These are phyloP conservation scores for Stipa capillata DNA, from an alignment of 176 grass and related monocot species.

Conservation along the genomic window DNA sequence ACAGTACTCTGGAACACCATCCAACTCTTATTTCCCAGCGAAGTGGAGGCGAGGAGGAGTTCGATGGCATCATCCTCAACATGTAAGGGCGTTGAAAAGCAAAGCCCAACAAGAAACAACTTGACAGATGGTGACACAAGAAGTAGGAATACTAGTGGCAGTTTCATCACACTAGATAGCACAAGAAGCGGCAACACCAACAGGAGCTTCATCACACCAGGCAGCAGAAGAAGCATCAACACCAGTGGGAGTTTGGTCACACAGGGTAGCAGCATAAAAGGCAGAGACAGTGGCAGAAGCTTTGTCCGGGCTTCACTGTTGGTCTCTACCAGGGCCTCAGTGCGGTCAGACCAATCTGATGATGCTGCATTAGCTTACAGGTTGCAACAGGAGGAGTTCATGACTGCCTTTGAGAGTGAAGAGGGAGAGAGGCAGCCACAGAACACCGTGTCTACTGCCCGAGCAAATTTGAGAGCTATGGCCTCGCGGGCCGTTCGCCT, in stretches of 20 bases:
- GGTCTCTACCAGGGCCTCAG: not conserved
- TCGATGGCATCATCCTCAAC: slow-evolving; percentile 14
- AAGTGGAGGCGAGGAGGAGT: slow-evolving; percentile 59
- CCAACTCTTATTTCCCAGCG: slow-evolving; percentile 76
- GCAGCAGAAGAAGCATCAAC: slow-evolving; percentile 17
- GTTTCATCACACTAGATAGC: slow-evolving; percentile 6
- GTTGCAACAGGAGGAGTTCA: slow-evolving; percentile 83
- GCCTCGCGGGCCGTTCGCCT: slow-evolving; percentile 48
- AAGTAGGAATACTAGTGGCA: slow-evolving; percentile 7
- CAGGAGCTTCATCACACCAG: slow-evolving; percentile 24
- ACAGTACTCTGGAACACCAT: slow-evolving; percentile 95
- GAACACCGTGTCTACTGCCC: slow-evolving; percentile 33
- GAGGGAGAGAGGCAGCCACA: slow-evolving; percentile 20
- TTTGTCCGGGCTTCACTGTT: slow-evolving; percentile 42
- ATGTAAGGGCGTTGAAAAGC: not conserved
- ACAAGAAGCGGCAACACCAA: slow-evolving; percentile 18
- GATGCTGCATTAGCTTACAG: slow-evolving; percentile 72
- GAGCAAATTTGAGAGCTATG: slow-evolving; percentile 64
- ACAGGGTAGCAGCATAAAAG: not conserved
- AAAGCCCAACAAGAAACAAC: not conserved
- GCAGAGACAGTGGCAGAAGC: slow-evolving; percentile 6
- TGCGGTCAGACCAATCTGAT: slow-evolving; percentile 36
- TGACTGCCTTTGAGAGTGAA: slow-evolving; percentile 47
- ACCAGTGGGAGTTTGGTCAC: not conserved
- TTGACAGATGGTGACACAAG: slow-evolving; percentile 11